Percentiles rank a stretch among this genome's conserved stretches.
phyloP scores from a whole-genome alignment of 257 asterid species.

The Forsythia suspensa region DNA sequence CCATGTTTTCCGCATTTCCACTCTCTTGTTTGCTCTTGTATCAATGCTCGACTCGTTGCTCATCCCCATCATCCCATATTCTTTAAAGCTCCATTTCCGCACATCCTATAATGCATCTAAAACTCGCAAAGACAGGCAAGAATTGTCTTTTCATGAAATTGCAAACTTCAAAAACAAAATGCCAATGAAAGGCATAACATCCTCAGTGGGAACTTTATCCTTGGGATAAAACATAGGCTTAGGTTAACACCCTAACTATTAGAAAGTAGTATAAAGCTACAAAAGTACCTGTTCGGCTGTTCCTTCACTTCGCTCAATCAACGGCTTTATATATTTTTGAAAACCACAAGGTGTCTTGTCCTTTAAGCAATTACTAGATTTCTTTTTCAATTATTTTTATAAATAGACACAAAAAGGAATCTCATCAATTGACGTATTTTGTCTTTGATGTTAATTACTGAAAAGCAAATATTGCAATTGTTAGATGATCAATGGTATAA shows the following conservation, averaged over 20 bases:
- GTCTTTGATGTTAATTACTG: too few species aligned
- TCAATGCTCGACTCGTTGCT: too few species aligned
- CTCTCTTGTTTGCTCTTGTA: too few species aligned
- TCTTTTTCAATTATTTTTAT: neutral
- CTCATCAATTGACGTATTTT: neutral
- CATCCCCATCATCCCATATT: too few species aligned
- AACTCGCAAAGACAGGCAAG: too few species aligned
- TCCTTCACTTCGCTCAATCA: too few species aligned
- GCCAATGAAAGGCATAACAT: too few species aligned
- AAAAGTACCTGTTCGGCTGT: neutral
- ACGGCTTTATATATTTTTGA: neutral
- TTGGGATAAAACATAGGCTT: neutral
- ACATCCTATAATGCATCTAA: too few species aligned
- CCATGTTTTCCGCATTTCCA: too few species aligned
- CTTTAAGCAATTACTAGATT: neutral
- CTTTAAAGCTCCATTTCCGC: too few species aligned
- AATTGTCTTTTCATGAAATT: too few species aligned
- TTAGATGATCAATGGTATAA: neutral
- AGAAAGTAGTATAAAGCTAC: neutral
- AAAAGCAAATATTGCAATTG: neutral
- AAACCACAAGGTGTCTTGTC: neutral
- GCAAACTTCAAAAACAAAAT: too few species aligned
- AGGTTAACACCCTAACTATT: neutral
- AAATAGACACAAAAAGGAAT: neutral
- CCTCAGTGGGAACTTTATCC: neutral